Base-by-base conservation (phyloP, 2,329 filamentous ascomycete genomes). In the Rachicladosporium sp. region DNA sequence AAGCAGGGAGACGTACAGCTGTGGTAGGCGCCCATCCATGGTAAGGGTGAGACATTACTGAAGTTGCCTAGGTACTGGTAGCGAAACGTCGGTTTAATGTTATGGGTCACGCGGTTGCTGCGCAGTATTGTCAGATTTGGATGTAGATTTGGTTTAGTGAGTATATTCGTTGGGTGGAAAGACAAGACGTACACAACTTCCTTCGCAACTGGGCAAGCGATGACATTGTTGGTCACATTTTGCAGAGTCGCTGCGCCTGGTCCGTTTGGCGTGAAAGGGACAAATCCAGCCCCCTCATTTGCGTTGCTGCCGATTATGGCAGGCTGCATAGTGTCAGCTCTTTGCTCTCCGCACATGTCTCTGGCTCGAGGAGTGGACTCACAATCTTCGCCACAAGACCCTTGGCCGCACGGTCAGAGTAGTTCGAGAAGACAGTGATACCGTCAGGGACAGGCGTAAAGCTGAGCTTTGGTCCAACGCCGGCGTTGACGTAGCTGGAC, bases 1-100 rank as follows among this genome's bases (percentile, higher is more conserved):
- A 21, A 12, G 36, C 7, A 3, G 21, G 8, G 3, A 21, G 10
- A 29, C 31, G 2, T 27, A 41, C 38, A 43, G 32, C 42, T 45
- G 40, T 66, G 63, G 38, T 61, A 65, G 1, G 61, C 62, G 2
- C 63, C 63, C 10, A 65, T 49, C 60, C 62, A 67, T 8, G 48
- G 41, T 11, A 55, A 51, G 1, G 54, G 55, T 19, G 55, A 59
- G 40, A 65, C 53, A 42, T 66, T 65, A 31, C 57, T 52, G 42
- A 63, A 65, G 35, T 59, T 56, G 31, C 61, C 62, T 4, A 56
- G 56, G 41, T 60, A 63, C 35, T 58, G 53, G 45, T 62, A 64
- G 7, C 62, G 62, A 46, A 58, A 65, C 4, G 62, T 61, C 4
- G 53, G 51, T 12, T 11, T 37, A 35, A 19, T 42, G 29, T 37